phyloP scores from a whole-genome alignment of 768 basidiomycete genomes.

The Lentinula aciculospora region DNA sequence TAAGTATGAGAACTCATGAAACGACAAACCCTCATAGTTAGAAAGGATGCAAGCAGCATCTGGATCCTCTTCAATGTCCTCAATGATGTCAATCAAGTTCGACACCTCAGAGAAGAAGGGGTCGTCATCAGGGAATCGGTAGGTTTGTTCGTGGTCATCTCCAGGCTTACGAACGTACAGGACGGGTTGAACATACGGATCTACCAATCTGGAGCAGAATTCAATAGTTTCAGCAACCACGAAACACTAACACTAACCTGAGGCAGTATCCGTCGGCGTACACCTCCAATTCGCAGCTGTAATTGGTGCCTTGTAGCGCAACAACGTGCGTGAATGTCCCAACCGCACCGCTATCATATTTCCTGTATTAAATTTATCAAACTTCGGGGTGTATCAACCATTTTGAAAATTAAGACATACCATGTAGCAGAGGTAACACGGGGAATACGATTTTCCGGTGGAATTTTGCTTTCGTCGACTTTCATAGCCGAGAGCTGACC shows the following conservation, averaged over 20 bases:
- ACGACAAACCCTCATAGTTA: constrained; percentile 66
- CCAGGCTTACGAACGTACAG: constrained; percentile 84
- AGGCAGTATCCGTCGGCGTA: constrained; percentile 90
- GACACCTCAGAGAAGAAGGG: constrained; percentile 94
- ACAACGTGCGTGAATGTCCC: constrained; percentile 89
- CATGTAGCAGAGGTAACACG: constrained; percentile 91
- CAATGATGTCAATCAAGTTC: constrained; percentile 84
- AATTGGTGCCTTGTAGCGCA: constrained; percentile 87
- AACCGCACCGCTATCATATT: constrained; percentile 93
- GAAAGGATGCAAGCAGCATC: constrained; percentile 77
- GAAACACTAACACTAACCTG: constrained; percentile 45
- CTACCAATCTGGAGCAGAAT: constrained; percentile 54
- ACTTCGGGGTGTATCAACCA: constrained; percentile 1
- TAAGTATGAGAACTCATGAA: constrained; percentile 1
- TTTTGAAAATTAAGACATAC: constrained; percentile 33
- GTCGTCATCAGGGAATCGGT: constrained; percentile 76
- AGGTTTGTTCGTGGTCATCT: constrained; percentile 66
- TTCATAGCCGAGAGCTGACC: constrained; percentile 76
- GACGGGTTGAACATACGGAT: constrained; percentile 91
- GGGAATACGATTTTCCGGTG: constrained; percentile 86
- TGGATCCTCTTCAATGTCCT: constrained; percentile 84
- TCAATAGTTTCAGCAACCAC: constrained; percentile 5
- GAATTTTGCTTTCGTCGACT: constrained; percentile 81
- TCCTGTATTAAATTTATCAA: constrained; percentile 42
- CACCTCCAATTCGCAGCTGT: constrained; percentile 92